These are phyloP conservation scores for Dioscorea alata DNA, from an alignment of 106 monocot genomes.

Conservation along the genomic window DNA sequence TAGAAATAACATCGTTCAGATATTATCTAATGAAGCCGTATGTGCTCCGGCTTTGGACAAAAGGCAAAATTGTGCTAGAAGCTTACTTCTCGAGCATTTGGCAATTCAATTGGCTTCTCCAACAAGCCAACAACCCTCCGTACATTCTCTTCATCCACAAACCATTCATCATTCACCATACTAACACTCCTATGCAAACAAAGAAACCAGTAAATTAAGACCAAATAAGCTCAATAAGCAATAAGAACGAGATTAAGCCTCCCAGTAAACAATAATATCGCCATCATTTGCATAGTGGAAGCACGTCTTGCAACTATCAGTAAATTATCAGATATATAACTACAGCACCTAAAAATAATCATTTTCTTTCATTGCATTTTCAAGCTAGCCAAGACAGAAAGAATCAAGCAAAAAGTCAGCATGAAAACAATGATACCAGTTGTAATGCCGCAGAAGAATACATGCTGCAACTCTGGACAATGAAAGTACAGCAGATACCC, in stretches of 20 bases:
- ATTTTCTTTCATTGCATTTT: too few species aligned
- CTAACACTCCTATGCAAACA: slow-evolving; percentile 56
- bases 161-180: slow-evolving; percentile 88
- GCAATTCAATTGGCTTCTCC: slow-evolving; percentile 53
- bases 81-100: slow-evolving; percentile 51
- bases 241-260: too few species aligned
- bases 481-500: slow-evolving; percentile 70
- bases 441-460: slow-evolving; percentile 66
- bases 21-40: too few species aligned
- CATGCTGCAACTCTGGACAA: slow-evolving; percentile 52
- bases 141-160: slow-evolving; percentile 74
- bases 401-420: not conserved
- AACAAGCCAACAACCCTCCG: slow-evolving; percentile 60
- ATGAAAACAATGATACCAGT: slow-evolving; percentile 39
- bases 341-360: too few species aligned
- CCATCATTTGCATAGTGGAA: too few species aligned
- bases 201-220: not conserved
- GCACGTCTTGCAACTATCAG: too few species aligned
- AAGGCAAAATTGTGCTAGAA: not conserved
- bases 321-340: too few species aligned
- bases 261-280: too few species aligned
- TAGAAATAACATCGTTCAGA: too few species aligned
- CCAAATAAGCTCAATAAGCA: not conserved
- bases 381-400: not conserved
- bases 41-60: too few species aligned